Evolutionary conservation across 805 yeast genomes (phyloP), one percentile per base, ranked within the genome.

Genomic region (Spathaspora girioi): DNA sequence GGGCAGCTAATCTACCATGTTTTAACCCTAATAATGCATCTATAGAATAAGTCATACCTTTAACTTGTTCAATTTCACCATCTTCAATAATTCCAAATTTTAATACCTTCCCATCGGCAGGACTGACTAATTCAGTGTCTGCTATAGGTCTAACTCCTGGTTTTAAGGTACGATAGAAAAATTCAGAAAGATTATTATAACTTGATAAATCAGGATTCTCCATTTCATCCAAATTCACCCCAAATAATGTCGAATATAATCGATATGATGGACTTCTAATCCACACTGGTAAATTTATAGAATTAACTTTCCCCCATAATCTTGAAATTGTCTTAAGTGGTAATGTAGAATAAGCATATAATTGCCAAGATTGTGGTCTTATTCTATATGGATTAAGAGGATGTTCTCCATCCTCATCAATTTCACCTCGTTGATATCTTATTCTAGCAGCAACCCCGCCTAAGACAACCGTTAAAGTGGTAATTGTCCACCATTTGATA

Each of bases 41-140:
- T 14, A 94, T 79, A 1, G 96, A 85, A 67, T 94, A 94, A 1
- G 96, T 89, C 82, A 94, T 82, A 7, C 99, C 99, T 71, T 94
- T 94, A 41, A 94, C 98, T 68, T 93, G 98, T 67, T 94, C 98
- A 54, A 94, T 90, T 58, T 87, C 89, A 32, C 97, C 97, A 58
- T 86, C 79, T 49, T 82, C 83, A 40, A 89, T 82, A 29, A 81
- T 75, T 20, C 99, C 99, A 53, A 89, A 80, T 60, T 89, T 92
- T 53, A 94, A 73, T 15, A 94, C 86, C 56, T 81, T 85, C 19
- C 99, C 99, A 69, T 94, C 99, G 52, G 97, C 84, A 2, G 99
- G 99, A 35, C 94, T 85, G 8, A 86, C 94, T 47, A 94, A 69
- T 49, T 83, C 80, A 2, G 84, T 73, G 15, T 78, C 77, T n/a